phyloP scores from a whole-genome alignment of 495 filamentous ascomycete genomes.

The Penicillium arizonense region DNA sequence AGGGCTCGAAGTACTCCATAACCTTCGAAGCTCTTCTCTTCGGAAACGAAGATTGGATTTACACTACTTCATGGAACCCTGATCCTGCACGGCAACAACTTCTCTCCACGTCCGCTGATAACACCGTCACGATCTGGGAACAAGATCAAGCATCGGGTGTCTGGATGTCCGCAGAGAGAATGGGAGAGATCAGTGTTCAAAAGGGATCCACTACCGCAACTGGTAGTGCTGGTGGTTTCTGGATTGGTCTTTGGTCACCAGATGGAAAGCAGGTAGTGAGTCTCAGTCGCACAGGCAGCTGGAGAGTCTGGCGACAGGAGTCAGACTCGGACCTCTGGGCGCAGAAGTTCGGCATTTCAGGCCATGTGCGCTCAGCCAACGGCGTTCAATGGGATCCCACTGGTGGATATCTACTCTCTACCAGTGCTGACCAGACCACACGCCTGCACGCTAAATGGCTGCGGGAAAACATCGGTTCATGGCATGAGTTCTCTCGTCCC shows the following conservation, averaged over 20 bases:
- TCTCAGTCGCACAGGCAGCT: constrained; percentile 88
- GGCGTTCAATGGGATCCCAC: constrained; percentile 80
- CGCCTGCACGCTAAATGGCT: constrained; percentile 86
- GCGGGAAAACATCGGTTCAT: constrained; percentile 52
- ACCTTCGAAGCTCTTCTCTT: constrained; percentile 95
- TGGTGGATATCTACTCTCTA: constrained; percentile 84
- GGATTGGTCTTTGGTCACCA: constrained; percentile 92
- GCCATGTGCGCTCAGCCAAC: constrained; percentile 77
- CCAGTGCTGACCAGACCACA: constrained; percentile 92
- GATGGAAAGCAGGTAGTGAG: constrained; percentile 70
- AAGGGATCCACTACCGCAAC: constrained; percentile 96
- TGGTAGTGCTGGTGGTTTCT: constrained; percentile 92
- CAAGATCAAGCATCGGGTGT: constrained; percentile 78
- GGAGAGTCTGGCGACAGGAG: constrained; percentile 75
- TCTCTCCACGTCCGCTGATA: constrained; percentile 91
- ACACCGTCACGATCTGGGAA: constrained; percentile 90
- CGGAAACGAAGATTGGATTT: constrained; percentile 98
- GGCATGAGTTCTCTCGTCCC: constrained; percentile 94
- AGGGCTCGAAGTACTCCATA: constrained; percentile 62
- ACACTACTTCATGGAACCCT: constrained; percentile 74
- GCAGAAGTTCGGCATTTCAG: constrained; percentile 74
- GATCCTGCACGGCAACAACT: constrained; percentile 61
- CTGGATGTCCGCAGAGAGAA: constrained; percentile 79
- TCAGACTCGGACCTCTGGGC: constrained; percentile 62
- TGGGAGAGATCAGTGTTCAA: constrained; percentile 89